phyloP scores from a whole-genome alignment of 257 asterid genomes.

The Handroanthus guayacan region DNA sequence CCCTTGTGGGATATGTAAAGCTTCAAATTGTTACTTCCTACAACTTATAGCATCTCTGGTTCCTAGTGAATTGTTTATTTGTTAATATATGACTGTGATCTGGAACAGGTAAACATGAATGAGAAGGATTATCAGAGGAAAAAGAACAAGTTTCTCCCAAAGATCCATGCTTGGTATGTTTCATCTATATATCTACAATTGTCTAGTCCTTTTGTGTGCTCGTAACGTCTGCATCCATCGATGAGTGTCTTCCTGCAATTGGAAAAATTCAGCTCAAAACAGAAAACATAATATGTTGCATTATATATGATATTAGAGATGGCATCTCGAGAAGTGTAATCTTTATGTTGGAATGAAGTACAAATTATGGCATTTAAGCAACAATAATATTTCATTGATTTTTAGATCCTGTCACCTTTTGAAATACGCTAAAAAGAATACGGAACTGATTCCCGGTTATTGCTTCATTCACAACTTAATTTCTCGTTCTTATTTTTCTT shows the following conservation, averaged over 20 bases:
- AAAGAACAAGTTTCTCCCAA: conserved; percentile 99
- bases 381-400: neutral
- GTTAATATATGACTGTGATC: conserved; percentile 27
- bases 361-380: neutral
- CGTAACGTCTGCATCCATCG: conserved; percentile 1
- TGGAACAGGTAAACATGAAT: conserved; percentile 94
- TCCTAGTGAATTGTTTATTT: conserved; percentile 8
- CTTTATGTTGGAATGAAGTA: neutral
- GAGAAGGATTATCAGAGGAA: conserved; percentile 96
- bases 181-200: conserved; percentile 22
- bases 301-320: neutral
- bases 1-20: neutral
- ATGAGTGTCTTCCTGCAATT: neutral
- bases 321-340: neutral
- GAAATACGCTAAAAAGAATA: neutral
- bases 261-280: neutral
- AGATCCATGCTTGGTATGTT: conserved; percentile 96
- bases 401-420: neutral
- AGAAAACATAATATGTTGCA: neutral
- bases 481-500: neutral
- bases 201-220: conserved; percentile 14
- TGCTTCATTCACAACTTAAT: neutral
- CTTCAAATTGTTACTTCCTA: conserved; percentile 25
- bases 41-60: neutral
- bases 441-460: neutral